Percentiles rank a stretch among this genome's conserved stretches.
phyloP scores from a whole-genome alignment of 495 filamentous ascomycete species.

The Penicillium arizonense region DNA sequence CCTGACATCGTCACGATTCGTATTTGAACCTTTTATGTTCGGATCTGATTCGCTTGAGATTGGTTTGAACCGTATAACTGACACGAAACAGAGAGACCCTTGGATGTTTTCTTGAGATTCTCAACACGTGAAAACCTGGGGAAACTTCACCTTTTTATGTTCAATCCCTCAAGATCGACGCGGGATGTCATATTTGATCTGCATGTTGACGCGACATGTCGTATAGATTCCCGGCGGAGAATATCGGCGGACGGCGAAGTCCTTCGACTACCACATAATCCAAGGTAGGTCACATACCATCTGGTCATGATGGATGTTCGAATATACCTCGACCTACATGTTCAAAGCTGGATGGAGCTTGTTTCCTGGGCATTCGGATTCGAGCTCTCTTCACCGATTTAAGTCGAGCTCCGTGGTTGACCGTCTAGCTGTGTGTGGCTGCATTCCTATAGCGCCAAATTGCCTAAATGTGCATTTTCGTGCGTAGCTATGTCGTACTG shows the following conservation, averaged over 20 bases:
- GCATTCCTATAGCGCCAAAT: neutral
- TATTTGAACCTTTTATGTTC: neutral
- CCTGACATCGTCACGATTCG: conserved; percentile 6
- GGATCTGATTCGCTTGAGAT: neutral
- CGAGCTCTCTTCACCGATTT: neutral
- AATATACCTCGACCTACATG: neutral
- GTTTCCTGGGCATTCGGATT: neutral
- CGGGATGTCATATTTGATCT: neutral
- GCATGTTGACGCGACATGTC: neutral
- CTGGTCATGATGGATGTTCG: neutral
- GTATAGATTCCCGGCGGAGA: neutral
- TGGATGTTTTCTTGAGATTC: neutral
- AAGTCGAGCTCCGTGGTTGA: neutral
- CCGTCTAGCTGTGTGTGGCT: neutral
- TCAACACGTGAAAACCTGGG: neutral
- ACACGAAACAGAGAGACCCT: neutral
- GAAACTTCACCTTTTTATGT: neutral
- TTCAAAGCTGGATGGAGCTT: neutral
- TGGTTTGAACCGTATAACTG: neutral
- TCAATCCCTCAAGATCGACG: neutral
- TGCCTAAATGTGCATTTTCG: neutral
- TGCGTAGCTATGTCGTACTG: no score
- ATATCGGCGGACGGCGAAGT: neutral
- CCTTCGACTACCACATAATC: neutral
- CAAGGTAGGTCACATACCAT: neutral